phyloP scores from a whole-genome alignment of 2,329 filamentous ascomycete species.

The Epichloe hybrida region DNA sequence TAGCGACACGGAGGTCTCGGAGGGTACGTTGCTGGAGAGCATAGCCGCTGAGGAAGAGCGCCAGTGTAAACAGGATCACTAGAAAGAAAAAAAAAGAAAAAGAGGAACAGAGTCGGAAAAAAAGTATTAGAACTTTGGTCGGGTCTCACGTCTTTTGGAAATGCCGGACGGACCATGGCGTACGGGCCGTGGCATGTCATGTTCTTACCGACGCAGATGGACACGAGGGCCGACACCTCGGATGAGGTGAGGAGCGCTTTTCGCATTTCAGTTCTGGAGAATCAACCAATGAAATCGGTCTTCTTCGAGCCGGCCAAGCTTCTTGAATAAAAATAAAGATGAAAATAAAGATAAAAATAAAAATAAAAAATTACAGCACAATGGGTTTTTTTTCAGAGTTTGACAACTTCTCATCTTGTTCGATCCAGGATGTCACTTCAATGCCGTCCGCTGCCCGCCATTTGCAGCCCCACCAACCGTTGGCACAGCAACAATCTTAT shows the following conservation, averaged over 20 bases:
- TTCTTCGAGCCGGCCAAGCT: no score
- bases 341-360: no score
- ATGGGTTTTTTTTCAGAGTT: not conserved
- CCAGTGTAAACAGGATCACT: slow-evolving; percentile 66
- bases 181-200: no score
- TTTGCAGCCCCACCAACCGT: slow-evolving; percentile 12
- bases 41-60: slow-evolving; percentile 81
- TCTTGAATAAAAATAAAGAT: no score
- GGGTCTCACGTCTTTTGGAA: not conserved
- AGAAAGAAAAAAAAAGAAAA: not conserved
- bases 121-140: not conserved
- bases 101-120: slow-evolving; percentile 8
- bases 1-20: slow-evolving; percentile 58
- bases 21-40: slow-evolving; percentile 78
- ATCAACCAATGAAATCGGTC: not conserved
- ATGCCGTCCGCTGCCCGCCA: slow-evolving; percentile 5
- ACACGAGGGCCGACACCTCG: slow-evolving; percentile 56
- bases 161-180: not conserved
- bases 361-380: not conserved
- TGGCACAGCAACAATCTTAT: slow-evolving; percentile 34
- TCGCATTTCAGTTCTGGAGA: slow-evolving; percentile 14
- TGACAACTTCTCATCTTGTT: not conserved
- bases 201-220: slow-evolving; percentile 47
- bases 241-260: slow-evolving; percentile 51
- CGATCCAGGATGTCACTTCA: slow-evolving; percentile 1